phyloP scores from a whole-genome alignment of 108 stramenopile species.

The Nitzschia inconspicua region DNA sequence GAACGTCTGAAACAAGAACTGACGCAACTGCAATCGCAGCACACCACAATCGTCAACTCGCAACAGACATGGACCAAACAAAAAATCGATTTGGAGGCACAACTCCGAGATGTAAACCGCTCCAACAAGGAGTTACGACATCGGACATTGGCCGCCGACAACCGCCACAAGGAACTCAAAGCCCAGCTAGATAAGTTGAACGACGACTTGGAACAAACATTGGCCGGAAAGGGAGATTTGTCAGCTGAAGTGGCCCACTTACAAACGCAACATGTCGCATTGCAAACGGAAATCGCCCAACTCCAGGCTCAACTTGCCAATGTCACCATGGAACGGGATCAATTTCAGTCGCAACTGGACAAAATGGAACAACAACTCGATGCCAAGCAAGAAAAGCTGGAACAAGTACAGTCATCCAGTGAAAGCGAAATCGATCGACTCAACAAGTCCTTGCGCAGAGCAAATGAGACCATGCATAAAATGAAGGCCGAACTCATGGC shows the following conservation, averaged over 20 bases:
- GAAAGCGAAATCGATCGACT: conserved; percentile 2
- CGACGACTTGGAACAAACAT: conserved; percentile 7
- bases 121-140: conserved; percentile 29
- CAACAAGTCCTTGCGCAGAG: not conserved
- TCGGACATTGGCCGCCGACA: conserved; percentile 21
- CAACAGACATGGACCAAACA: not conserved
- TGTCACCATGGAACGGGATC: not conserved
- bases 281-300: conserved; percentile 6
- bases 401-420: not conserved
- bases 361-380: not conserved
- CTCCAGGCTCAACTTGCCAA: conserved; percentile 3
- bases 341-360: not conserved
- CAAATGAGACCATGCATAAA: conserved; percentile 4
- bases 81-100: conserved; percentile 5
- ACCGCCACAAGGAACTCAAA: conserved; percentile 27
- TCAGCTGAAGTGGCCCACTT: conserved; percentile 4
- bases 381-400: not conserved
- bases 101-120: conserved; percentile 9
- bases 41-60: conserved; percentile 3
- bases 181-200: conserved; percentile 15
- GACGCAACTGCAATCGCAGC: not conserved
- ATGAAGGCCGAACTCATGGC: conserved; percentile 3
- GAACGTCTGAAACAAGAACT: conserved; percentile 8
- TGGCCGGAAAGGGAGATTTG: conserved; percentile 8
- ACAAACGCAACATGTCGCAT: conserved; percentile 5